phyloP scores from a whole-genome alignment of 805 yeast genomes.

The Pichia kluyveri region DNA sequence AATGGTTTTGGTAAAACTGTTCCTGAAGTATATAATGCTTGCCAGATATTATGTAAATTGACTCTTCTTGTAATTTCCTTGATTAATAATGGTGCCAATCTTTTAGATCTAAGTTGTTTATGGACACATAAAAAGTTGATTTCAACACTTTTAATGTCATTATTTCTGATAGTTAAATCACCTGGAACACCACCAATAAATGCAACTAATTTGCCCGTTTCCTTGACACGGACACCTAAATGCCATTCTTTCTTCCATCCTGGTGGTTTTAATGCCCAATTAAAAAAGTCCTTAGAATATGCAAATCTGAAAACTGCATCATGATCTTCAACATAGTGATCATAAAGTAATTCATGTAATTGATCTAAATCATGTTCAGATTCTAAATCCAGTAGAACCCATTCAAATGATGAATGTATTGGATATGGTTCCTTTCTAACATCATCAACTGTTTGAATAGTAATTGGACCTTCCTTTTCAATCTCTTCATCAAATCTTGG shows the following conservation, averaged over 20 bases:
- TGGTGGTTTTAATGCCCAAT: constrained; percentile 92
- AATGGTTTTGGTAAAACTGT: constrained; percentile 88
- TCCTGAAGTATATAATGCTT: constrained; percentile 93
- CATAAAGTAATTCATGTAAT: constrained; percentile 70
- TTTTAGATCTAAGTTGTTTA: constrained; percentile 85
- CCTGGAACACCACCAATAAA: constrained; percentile 90
- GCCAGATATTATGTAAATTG: constrained; percentile 81
- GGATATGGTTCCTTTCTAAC: constrained; percentile 65
- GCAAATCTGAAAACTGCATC: constrained; percentile 90
- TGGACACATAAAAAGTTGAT: constrained; percentile 93
- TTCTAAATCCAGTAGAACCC: constrained; percentile 71
- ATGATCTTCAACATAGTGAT: constrained; percentile 89
- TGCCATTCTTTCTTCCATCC: constrained; percentile 89
- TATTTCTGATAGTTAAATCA: constrained; percentile 45
- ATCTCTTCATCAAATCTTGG: constrained; percentile 62
- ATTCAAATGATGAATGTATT: constrained; percentile 72
- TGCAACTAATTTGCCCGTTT: constrained; percentile 72
- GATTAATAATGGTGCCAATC: constrained; percentile 89
- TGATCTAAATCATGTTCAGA: constrained; percentile 55
- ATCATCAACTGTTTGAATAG: constrained; percentile 56
- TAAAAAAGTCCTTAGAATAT: constrained; percentile 71
- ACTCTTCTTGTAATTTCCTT: constrained; percentile 92
- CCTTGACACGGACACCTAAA: constrained; percentile 83
- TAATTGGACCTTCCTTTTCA: constrained; percentile 72
- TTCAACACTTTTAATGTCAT: constrained; percentile 58